Percentiles rank a stretch among this genome's conserved stretches.
Evolutionary conservation across 176 grass and related monocot genomes (phyloP).

Genomic region (Phoenix dactylifera): DNA sequence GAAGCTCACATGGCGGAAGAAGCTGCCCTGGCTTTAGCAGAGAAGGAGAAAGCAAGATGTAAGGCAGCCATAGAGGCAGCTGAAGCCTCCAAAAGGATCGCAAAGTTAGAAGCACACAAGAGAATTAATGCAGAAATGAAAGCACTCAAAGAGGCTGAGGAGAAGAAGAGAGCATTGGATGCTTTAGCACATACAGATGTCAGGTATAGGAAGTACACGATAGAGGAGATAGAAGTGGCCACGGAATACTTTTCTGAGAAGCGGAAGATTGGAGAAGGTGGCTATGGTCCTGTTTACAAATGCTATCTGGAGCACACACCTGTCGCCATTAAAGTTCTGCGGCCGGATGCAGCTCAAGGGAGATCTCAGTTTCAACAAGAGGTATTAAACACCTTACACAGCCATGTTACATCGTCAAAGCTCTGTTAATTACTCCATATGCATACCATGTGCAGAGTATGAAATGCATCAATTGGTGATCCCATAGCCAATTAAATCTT

Average conservation of each 20-base stretch:
- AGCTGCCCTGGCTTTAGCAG: constrained; percentile 22
- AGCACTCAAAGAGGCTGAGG: constrained; percentile 11
- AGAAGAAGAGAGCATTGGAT: constrained; percentile 18
- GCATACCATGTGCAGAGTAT: too few species aligned
- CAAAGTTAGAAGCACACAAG: constrained; percentile 27
- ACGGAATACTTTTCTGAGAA: constrained; percentile 14
- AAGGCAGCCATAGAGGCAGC: constrained; percentile 30
- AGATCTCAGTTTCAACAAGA: constrained; percentile 36
- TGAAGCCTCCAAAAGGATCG: constrained; percentile 24
- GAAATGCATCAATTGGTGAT: too few species aligned
- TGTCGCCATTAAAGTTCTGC: constrained; percentile 36
- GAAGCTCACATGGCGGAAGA: constrained; percentile 24
- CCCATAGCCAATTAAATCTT: too few species aligned
- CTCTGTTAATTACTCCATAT: too few species aligned
- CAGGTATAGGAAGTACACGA: constrained; percentile 36
- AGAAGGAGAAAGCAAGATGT: constrained; percentile 29
- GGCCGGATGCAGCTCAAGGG: constrained; percentile 32
- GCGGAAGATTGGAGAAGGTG: constrained; percentile 38
- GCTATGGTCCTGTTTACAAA: constrained; percentile 34
- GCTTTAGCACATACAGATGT: constrained; percentile 3
- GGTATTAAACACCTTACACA: constrained; percentile 3
- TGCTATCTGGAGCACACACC: constrained; percentile 40
- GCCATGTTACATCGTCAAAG: too few species aligned
- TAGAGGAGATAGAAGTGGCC: constrained; percentile 33
- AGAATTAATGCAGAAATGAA: constrained; percentile 24